Conservation (phyloP, 1,284 basidiomycete species). For the Blastosporella zonata region DNA sequence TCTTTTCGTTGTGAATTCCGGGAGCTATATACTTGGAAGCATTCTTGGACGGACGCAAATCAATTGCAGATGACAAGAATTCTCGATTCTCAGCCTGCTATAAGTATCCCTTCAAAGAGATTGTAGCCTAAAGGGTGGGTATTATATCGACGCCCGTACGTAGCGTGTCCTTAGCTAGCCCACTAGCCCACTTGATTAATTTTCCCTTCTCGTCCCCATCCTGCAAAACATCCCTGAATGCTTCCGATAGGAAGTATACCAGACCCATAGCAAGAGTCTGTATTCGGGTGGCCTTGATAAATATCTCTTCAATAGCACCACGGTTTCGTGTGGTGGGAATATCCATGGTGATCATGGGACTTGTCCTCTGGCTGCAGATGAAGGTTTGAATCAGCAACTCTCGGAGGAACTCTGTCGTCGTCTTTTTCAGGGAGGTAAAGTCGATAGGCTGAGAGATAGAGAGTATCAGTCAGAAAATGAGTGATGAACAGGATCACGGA, state of each 20-base stretch:
- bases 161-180: slow-evolving; percentile 66
- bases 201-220: slow-evolving; percentile 40
- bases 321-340: slow-evolving; percentile 48
- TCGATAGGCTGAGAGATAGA: slow-evolving; percentile 66
- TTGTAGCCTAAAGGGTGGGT: slow-evolving; percentile 31
- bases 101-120: too few relatives aligned
- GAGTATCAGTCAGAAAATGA: neutral
- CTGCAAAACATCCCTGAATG: slow-evolving; percentile 36
- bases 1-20: too few relatives aligned
- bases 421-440: slow-evolving; percentile 69
- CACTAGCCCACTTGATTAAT: slow-evolving; percentile 61
- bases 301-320: slow-evolving; percentile 66
- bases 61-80: neutral
- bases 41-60: too few relatives aligned
- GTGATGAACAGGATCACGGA: neutral
- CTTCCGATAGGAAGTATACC: slow-evolving; percentile 60
- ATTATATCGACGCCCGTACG: slow-evolving; percentile 57
- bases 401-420: slow-evolving; percentile 63
- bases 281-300: slow-evolving; percentile 63
- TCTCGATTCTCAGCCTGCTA: too few relatives aligned
- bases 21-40: too few relatives aligned
- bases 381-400: slow-evolving; percentile 69
- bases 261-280: slow-evolving; percentile 66
- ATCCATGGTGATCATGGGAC: slow-evolving; percentile 51
- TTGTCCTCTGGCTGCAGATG: slow-evolving; percentile 68